Evolutionary conservation across 2,329 filamentous ascomycete genomes (phyloP), one percentile per base, ranked within the genome.

Genomic region (Fusarium sp.): DNA sequence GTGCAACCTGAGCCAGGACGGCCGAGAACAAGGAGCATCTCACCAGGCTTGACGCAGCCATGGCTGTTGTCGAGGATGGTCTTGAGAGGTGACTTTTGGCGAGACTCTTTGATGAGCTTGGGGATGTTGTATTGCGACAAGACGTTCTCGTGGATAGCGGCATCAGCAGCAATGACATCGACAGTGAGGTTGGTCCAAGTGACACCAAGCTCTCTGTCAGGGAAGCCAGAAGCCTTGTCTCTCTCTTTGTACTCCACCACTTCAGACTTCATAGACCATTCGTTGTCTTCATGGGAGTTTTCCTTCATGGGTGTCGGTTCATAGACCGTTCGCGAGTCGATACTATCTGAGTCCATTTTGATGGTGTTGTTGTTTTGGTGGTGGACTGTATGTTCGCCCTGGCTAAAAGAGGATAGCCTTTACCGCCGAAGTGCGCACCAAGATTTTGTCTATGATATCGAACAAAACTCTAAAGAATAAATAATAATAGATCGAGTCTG

Each of bases 21-120:
- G 7, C 92, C 92, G 0, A 94, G 84, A 1, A 94, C 91, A 2
- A 93, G 83, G 3, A 93, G 81, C 92, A 93, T 93, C 81, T 93
- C 91, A 26, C 91, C 92, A 1, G 92, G 91, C 79, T 91, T 91
- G 57, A 94, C 89, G 73, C 90, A 93, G 17, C 92, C 92, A 78
- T 91, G 88, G 65, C 87, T 89, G 75, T 89, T 86, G 60, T 92
- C 87, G 28, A 94, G 82, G 51, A 94, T 91, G 0, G 90, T 91
- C 71, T 88, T 89, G 26, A 92, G 81, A 0, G 91, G 89, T 0
- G 88, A 87, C 75, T 89, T 90, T 48, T 83, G 84, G 72, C 83
- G 84, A 64, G 83, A 83, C 72, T 91, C 89, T 74, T 84, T 87
- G 72, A 88, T 74, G n/a, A 86, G 82, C 41, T 87, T 84, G 34